These are phyloP conservation scores for Nannizziopsis arthrosporioides DNA, from an alignment of 2,329 filamentous ascomycete genomes.

Conservation along the genomic window DNA sequence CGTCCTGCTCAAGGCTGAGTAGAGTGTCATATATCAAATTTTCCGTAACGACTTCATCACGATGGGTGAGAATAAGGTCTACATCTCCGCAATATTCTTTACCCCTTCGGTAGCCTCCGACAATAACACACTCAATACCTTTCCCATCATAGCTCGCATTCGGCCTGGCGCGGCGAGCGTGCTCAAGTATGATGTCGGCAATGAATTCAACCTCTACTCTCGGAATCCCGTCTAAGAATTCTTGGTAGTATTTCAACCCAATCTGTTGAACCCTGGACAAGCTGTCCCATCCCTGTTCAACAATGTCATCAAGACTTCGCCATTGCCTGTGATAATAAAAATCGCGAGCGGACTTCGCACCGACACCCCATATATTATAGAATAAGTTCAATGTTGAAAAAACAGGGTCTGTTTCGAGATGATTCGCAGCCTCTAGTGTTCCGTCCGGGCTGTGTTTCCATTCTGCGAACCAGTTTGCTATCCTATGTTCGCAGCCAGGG, in stretches of 20 bases:
- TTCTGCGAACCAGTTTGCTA: constrained; percentile 65
- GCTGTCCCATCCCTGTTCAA: constrained; percentile 66
- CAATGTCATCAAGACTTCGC: constrained; percentile 72
- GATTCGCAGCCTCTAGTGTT: constrained; percentile 50
- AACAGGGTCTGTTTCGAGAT: constrained; percentile 52
- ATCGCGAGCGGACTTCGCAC: constrained; percentile 63
- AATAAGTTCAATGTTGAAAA: constrained; percentile 58
- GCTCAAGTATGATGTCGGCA: constrained; percentile 47
- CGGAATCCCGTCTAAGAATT: constrained; percentile 61
- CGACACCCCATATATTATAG: constrained; percentile 86
- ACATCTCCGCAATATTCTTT: constrained; percentile 67
- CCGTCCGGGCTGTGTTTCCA: constrained; percentile 51
- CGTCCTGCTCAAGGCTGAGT: constrained; percentile 52
- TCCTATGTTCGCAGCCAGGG: constrained; percentile 71
- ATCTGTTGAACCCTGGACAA: constrained; percentile 80
- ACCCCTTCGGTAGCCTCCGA: constrained; percentile 71
- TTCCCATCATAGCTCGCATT: constrained; percentile 29
- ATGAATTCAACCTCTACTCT: constrained; percentile 63
- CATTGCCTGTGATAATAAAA: constrained; percentile 69
- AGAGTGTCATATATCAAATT: constrained; percentile 65
- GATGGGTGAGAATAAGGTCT: constrained; percentile 74
- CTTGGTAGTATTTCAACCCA: constrained; percentile 85
- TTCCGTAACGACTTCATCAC: constrained; percentile 54
- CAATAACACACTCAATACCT: constrained; percentile 52
- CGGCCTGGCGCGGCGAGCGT: constrained; percentile 52